These are phyloP conservation scores for Clathrus columnatus DNA, from an alignment of 768 basidiomycete genomes.

Conservation along the genomic window DNA sequence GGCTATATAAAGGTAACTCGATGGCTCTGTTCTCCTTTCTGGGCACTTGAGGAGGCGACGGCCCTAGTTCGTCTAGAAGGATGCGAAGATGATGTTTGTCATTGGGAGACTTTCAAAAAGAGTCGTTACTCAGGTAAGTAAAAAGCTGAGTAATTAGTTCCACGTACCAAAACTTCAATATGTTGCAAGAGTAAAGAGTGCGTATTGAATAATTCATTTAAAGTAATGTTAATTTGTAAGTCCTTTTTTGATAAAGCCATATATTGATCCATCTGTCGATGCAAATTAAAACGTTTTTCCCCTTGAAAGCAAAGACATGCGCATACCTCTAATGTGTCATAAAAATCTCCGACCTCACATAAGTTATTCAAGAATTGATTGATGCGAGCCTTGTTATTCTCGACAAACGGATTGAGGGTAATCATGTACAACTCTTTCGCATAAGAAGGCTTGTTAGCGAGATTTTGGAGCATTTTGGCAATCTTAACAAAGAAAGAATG, in stretches of 20 bases:
- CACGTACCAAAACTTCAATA: slow-evolving; percentile 81
- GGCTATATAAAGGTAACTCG: slow-evolving; percentile 86
- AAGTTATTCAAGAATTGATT: slow-evolving; percentile 94
- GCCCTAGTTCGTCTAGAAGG: slow-evolving; percentile 89
- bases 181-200: slow-evolving; percentile 93
- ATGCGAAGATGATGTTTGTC: slow-evolving; percentile 97
- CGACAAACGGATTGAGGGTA: slow-evolving; percentile 95
- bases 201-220: slow-evolving; percentile 99
- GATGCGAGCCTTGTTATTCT: slow-evolving; percentile 96
- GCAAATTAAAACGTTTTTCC: not conserved
- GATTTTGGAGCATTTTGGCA: slow-evolving; percentile 98
- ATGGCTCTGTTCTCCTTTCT: slow-evolving; percentile 96
- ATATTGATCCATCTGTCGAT: slow-evolving; percentile 94
- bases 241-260: slow-evolving; percentile 99
- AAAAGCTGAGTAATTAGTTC: not conserved
- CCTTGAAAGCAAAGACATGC: not conserved
- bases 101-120: slow-evolving; percentile 67
- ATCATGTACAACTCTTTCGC: slow-evolving; percentile 99
- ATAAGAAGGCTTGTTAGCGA: slow-evolving; percentile 98
- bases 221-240: slow-evolving; percentile 92
- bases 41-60: slow-evolving; percentile 90
- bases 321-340: slow-evolving; percentile 91
- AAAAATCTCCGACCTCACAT: slow-evolving; percentile 98
- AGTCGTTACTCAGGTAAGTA: slow-evolving; percentile 4
- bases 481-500: slow-evolving; percentile 44